Evolutionary conservation across 805 yeast genomes (phyloP).

Genomic region (Priceomyces fermenticarens): DNA sequence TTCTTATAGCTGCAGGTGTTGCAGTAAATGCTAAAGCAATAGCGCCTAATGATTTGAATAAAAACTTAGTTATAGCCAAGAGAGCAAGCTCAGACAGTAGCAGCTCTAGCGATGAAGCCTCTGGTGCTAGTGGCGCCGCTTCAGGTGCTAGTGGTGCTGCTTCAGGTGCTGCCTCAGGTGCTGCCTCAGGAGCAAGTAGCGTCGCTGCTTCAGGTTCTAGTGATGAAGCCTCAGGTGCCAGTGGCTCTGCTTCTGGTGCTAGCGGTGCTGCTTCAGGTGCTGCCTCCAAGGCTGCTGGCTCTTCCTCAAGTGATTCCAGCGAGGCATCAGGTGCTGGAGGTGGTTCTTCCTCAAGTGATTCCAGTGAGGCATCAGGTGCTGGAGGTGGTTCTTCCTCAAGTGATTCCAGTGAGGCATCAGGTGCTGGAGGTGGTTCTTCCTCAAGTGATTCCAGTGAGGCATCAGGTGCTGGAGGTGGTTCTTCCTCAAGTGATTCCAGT

Average conservation of each 20-base stretch:
- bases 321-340: constrained; percentile 3
- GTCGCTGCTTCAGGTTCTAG: constrained; percentile 4
- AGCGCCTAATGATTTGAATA: constrained; percentile 2
- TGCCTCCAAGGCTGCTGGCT: constrained; percentile 4
- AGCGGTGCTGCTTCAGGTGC: constrained; percentile 6
- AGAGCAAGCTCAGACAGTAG: constrained; percentile 6
- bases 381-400: constrained; percentile 7
- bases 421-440: neutral
- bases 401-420: constrained; percentile 14
- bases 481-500: constrained; percentile 3
- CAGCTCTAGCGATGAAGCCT: constrained; percentile 3
- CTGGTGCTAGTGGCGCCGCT: constrained; percentile 1
- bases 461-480: constrained; percentile 4
- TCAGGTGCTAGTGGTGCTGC: constrained; percentile 3
- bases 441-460: constrained; percentile 4
- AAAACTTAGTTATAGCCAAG: neutral
- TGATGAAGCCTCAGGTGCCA: constrained; percentile 1
- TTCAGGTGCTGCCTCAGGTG: constrained; percentile 2
- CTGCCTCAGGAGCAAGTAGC: constrained; percentile 3
- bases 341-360: constrained; percentile 1
- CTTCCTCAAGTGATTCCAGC: constrained; percentile 6
- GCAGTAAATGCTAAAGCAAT: constrained; percentile 8
- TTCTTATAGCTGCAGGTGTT: constrained; percentile 11
- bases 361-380: constrained; percentile 1
- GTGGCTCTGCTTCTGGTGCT: constrained; percentile 3